Percentiles rank a stretch among this genome's conserved stretches.
Conservation (phyloP, 169 alveolate genomes). For the Babesia caballi region DNA sequence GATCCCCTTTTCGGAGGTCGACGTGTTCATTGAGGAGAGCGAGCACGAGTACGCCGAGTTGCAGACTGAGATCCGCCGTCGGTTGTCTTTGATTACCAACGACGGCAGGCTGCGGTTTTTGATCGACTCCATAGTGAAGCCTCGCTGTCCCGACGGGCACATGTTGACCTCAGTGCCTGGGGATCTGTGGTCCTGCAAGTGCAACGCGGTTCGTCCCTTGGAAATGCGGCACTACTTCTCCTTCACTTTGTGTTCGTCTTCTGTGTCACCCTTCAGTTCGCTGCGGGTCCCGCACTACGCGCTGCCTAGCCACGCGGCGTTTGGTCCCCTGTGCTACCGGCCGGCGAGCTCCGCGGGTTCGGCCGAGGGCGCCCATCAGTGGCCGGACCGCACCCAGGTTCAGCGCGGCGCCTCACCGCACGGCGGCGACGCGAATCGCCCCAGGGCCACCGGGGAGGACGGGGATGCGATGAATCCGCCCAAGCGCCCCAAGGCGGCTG, state of each 20-base stretch:
- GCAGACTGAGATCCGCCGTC: not conserved
- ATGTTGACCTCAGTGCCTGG: no score
- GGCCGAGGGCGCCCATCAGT: no score
- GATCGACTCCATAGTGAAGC: constrained; percentile 16
- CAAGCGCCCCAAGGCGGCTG: no score
- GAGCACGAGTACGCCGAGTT: not conserved
- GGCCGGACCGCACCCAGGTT: no score
- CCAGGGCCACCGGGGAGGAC: no score
- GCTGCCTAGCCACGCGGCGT: no score
- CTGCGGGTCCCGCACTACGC: not conserved
- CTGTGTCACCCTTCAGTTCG: not conserved
- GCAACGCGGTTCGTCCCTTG: not conserved
- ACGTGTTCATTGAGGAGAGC: not conserved
- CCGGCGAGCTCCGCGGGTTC: no score
- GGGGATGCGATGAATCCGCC: no score
- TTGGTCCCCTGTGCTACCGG: no score
- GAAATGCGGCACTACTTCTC: not conserved
- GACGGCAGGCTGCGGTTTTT: not conserved
- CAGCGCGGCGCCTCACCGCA: no score
- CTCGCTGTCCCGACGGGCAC: not conserved
- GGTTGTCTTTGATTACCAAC: not conserved
- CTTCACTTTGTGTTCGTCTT: not conserved
- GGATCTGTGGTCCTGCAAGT: not conserved
- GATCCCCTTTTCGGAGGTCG: constrained; percentile 6
- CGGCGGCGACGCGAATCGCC: no score